These are phyloP conservation scores for Cercospora sojina DNA, from an alignment of 2,329 filamentous ascomycete genomes.

Conservation along the genomic window DNA sequence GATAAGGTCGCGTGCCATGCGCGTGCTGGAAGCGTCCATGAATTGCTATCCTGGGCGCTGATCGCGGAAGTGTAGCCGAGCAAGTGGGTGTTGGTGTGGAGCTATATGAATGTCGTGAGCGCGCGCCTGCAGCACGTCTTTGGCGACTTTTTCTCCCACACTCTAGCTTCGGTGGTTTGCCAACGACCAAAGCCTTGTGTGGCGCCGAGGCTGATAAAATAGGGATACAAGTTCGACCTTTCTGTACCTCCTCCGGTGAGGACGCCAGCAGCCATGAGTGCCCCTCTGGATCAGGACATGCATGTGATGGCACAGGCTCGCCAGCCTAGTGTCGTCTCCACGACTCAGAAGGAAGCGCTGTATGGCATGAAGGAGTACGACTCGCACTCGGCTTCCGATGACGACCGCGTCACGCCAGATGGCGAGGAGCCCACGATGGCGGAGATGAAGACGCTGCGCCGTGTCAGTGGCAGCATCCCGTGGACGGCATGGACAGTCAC, in stretches of 20 bases:
- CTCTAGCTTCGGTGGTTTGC: conserved; percentile 1
- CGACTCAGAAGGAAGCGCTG: conserved; percentile 21
- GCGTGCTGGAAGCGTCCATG: conserved; percentile 16
- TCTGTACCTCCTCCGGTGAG: neutral
- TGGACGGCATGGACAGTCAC: conserved; percentile 49
- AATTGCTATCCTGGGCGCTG: conserved; percentile 21
- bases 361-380: conserved; percentile 22
- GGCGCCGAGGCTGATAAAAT: conserved; percentile 1
- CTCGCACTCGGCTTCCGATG: conserved; percentile 12
- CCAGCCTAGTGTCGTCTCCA: conserved; percentile 22
- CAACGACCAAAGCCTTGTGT: neutral
- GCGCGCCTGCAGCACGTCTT: neutral
- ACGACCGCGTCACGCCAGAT: conserved; percentile 19
- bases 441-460: conserved; percentile 45
- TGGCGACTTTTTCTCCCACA: neutral
- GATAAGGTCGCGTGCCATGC: conserved; percentile 26
- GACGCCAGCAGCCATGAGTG: conserved; percentile 21
- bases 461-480: conserved; percentile 48
- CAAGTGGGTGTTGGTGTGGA: neutral
- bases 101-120: conserved; percentile 15
- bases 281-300: conserved; percentile 24
- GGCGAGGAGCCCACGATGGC: conserved; percentile 45
- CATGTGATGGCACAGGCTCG: conserved; percentile 30
- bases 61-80: conserved; percentile 15
- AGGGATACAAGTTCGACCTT: neutral